Evolutionary conservation across 495 filamentous ascomycete species (phyloP).

Genomic region (Aspergillus incahuasiensis): DNA sequence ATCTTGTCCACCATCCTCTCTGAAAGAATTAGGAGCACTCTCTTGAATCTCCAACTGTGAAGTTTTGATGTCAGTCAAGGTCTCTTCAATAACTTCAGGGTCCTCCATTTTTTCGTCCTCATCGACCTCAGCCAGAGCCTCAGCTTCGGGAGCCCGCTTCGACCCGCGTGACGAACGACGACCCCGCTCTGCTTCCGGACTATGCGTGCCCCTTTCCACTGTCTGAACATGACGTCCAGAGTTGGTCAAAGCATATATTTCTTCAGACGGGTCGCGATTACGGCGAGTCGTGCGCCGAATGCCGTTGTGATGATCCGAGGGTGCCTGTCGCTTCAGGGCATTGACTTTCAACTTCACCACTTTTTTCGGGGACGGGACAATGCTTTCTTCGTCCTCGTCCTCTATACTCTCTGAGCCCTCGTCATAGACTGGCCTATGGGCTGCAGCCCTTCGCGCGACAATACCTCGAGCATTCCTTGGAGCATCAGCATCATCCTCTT

Average conservation of each 20-base stretch:
- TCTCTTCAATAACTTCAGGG: constrained; percentile 28
- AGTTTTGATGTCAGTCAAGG: constrained; percentile 29
- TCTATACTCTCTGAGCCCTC: constrained; percentile 21
- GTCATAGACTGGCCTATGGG: constrained; percentile 37
- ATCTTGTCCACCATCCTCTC: constrained; percentile 22
- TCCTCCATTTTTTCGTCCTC: constrained; percentile 35
- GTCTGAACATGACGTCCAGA: constrained; percentile 69
- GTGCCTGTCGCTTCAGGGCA: constrained; percentile 28
- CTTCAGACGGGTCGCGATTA: constrained; percentile 53
- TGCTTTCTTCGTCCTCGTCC: constrained; percentile 36
- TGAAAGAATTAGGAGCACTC: constrained; percentile 37
- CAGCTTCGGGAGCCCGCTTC: constrained; percentile 56
- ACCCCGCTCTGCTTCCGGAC: constrained; percentile 58
- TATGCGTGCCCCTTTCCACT: constrained; percentile 56
- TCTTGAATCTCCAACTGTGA: constrained; percentile 40
- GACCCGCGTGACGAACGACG: constrained; percentile 52
- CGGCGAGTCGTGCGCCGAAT: constrained; percentile 56
- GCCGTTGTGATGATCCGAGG: constrained; percentile 18
- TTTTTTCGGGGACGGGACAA: constrained; percentile 25
- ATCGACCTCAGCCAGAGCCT: constrained; percentile 41
- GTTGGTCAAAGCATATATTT: constrained; percentile 63
- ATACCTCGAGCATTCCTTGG: constrained; percentile 66
- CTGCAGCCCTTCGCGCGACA: constrained; percentile 59
- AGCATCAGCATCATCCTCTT: constrained; percentile 58
- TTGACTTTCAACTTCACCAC: constrained; percentile 44